Conservation (phyloP, 2,329 filamentous ascomycete species). For the Colletotrichum tamarilloi region DNA sequence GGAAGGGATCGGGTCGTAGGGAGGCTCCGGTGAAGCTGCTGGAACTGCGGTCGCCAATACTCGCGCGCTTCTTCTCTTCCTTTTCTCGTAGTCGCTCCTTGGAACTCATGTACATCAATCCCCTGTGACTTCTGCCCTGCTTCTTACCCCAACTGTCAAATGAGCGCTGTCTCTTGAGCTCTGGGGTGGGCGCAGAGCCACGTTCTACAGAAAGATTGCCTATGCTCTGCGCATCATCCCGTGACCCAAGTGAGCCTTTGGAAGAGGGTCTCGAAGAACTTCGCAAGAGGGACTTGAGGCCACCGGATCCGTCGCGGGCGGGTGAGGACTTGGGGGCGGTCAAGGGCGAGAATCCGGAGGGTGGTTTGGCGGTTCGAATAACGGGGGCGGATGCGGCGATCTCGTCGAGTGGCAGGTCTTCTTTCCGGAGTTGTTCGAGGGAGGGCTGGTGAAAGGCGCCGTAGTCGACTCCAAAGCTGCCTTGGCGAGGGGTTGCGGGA, state of each 20-base stretch:
- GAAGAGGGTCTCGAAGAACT: constrained; percentile 70
- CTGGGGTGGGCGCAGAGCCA: constrained; percentile 54
- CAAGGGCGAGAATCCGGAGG: constrained; percentile 78
- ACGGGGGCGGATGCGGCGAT: constrained; percentile 75
- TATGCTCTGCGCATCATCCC: constrained; percentile 70
- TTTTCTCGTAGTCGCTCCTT: constrained; percentile 73
- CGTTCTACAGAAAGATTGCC: constrained; percentile 74
- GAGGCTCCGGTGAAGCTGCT: constrained; percentile 51
- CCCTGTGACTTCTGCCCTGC: constrained; percentile 62
- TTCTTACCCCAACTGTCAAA: constrained; percentile 73
- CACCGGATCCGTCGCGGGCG: constrained; percentile 58
- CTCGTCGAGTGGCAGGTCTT: constrained; percentile 65
- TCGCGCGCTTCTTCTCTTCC: constrained; percentile 71
- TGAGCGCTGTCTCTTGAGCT: constrained; percentile 62
- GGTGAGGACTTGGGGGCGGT: constrained; percentile 70
- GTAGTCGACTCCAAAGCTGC: constrained; percentile 80
- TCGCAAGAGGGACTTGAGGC: constrained; percentile 70
- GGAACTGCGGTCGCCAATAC: constrained; percentile 51
- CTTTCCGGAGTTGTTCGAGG: constrained; percentile 60
- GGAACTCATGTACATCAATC: constrained; percentile 80
- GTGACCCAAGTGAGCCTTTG: constrained; percentile 64
- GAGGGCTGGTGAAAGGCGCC: constrained; percentile 68
- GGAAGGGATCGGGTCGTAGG: constrained; percentile 58
- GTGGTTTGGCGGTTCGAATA: constrained; percentile 83
- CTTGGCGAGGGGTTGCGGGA: constrained; percentile 52